A percentile compares a stretch with the other conserved stretches of the same genome.
These are phyloP conservation scores for Alloteropsis semialata DNA, from an alignment of 176 grass and related monocot species.

Conservation along the genomic window DNA sequence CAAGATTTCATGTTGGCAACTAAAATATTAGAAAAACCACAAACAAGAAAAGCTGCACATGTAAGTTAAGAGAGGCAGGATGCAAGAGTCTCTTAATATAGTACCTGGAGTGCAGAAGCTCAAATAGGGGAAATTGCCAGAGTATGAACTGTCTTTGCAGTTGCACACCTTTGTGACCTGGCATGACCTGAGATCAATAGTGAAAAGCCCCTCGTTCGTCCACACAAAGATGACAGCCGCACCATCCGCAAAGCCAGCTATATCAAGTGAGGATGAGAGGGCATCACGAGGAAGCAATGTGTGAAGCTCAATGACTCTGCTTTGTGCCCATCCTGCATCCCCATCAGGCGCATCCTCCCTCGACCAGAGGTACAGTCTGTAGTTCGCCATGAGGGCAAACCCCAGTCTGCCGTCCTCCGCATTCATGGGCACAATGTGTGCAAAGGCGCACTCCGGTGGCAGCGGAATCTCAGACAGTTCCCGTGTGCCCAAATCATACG, in stretches of 20 bases:
- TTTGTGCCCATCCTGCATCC: background rate
- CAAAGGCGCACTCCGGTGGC: background rate
- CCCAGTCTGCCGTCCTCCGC: background rate
- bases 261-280: background rate
- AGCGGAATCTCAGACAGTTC: background rate
- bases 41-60: background rate
- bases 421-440: background rate
- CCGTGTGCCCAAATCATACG: background rate
- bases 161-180: background rate
- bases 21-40: background rate
- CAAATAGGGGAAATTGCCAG: background rate
- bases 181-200: background rate
- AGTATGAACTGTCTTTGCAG: too few species aligned
- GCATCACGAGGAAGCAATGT: background rate
- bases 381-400: background rate
- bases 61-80: background rate
- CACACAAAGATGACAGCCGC: background rate
- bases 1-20: background rate
- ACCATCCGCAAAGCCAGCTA: background rate
- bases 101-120: conserved; percentile 25
- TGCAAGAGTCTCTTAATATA: background rate
- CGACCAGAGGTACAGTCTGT: background rate
- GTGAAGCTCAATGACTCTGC: background rate
- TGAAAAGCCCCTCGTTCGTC: background rate
- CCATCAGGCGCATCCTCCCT: background rate